A percentile compares a stretch with the other conserved stretches of the same genome.
Conservation (phyloP, 2,329 filamentous ascomycete genomes). For the Pestalotiopsis fici region DNA sequence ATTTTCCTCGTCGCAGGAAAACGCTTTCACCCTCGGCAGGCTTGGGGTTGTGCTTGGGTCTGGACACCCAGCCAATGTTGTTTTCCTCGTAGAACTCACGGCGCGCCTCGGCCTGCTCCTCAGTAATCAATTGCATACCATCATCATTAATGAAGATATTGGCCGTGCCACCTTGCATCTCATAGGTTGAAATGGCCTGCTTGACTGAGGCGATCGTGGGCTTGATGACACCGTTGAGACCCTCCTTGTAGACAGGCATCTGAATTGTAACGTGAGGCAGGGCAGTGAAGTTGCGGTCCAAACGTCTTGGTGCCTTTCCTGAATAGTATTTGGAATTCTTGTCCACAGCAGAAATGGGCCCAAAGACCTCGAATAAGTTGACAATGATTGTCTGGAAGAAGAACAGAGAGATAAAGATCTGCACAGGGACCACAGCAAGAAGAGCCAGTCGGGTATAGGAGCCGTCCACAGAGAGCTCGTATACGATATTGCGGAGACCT, state of each 20-base stretch:
- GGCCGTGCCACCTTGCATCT: constrained; percentile 64
- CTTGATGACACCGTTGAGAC: constrained; percentile 48
- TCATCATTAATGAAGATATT: constrained; percentile 72
- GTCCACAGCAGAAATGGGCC: constrained; percentile 46
- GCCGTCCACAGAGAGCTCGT: constrained; percentile 54
- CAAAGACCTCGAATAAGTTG: constrained; percentile 51
- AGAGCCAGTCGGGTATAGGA: constrained; percentile 57
- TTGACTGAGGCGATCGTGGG: constrained; percentile 58
- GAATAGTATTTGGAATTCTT: constrained; percentile 49
- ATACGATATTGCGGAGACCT: constrained; percentile 56
- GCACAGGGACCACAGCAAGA: constrained; percentile 49
- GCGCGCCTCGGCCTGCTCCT: constrained; percentile 47
- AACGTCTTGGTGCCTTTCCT: constrained; percentile 34
- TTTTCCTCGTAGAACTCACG: constrained; percentile 59
- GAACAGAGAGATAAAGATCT: constrained; percentile 57
- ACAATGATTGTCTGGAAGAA: constrained; percentile 53
- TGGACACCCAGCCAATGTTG: constrained; percentile 57
- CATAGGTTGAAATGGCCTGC: constrained; percentile 59
- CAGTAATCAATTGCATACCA: constrained; percentile 62
- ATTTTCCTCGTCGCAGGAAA: constrained; percentile 65
- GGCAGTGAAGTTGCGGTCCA: constrained; percentile 36
- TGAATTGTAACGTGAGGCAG: constrained; percentile 51
- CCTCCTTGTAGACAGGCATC: constrained; percentile 53
- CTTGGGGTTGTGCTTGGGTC: constrained; percentile 53
- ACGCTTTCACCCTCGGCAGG: constrained; percentile 47